Evolutionary conservation across 2,329 filamentous ascomycete species (phyloP).

Genomic region (Zymoseptoria brevis): DNA sequence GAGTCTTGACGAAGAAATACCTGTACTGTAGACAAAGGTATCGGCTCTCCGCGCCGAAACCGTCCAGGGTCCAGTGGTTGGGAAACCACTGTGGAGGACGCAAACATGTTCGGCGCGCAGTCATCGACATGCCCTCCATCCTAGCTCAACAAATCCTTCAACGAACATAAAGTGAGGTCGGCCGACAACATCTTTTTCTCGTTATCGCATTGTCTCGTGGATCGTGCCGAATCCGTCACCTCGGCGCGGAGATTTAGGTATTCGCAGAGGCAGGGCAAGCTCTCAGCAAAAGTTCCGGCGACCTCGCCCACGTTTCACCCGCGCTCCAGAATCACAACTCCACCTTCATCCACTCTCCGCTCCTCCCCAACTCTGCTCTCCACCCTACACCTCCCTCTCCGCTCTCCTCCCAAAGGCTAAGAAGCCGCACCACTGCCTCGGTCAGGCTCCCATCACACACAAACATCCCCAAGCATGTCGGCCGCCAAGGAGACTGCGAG

Average conservation of each 20-base stretch:
- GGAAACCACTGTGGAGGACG: no score
- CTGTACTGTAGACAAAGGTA: no score
- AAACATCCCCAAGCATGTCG: slow-evolving; percentile 43
- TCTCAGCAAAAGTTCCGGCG: neutral
- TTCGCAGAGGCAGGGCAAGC: no score
- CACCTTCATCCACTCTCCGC: neutral
- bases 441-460: slow-evolving; percentile 62
- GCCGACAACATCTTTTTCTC: no score
- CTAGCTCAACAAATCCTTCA: no score
- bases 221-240: neutral
- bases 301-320: neutral
- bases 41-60: no score
- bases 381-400: slow-evolving; percentile 4
- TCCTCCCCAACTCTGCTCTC: neutral
- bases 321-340: neutral
- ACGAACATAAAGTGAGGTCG: no score
- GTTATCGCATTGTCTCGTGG: no score
- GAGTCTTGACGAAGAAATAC: no score
- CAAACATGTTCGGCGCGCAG: no score
- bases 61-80: no score
- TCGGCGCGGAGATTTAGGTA: neutral
- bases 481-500: slow-evolving; percentile 30
- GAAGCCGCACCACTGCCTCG: slow-evolving; percentile 89
- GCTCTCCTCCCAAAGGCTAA: slow-evolving; percentile 47
- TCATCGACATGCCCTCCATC: no score